Base-by-base conservation (phyloP, 2,329 filamentous ascomycete species). In the Dissoconium aciculare region DNA sequence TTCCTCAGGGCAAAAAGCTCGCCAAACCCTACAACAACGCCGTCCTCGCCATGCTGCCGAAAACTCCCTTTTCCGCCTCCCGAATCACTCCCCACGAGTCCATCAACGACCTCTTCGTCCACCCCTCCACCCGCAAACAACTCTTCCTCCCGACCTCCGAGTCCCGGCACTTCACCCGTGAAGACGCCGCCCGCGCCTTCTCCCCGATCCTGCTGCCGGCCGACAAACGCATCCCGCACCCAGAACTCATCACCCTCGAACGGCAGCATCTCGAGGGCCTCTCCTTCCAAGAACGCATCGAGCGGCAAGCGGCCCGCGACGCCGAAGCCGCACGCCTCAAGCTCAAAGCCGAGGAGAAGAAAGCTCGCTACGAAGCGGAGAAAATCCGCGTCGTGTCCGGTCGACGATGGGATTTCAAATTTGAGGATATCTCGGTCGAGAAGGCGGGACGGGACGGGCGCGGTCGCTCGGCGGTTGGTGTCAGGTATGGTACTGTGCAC, bases 11-110 rank as follows among this genome's bases (percentile, higher is more conserved):
- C 34, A 84, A 87, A 62, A 67, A 64, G 37, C 59, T 92, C 21
- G 84, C 84, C 3, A 66, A 61, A 15, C 76, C 81, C 9, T 94
- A 94, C 54, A 67, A 77, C 14, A 68, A 69, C 34, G 80, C 83
- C 8, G 66, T 95, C 14, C 64, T 82, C 44, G 58, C 62, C 17
- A 92, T 94, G 84, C 62, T 95, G 4, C 84, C 83, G 3, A 67
- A 66, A 32, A 80, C 72, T n/a, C 58, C 59, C 3, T 57, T 64
- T 37, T 47, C 51, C 27, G 38, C 52, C 15, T 34, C 46, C 15
- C 54, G 55, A 5, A 57, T 58, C 15, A 40, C 47, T 2, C 49
- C 52, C 5, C 71, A 76, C 47, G 72, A 77, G 52, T 58, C 66
- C 14, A 73, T 76, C 48, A 76, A 76, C 45, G 72, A 76, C 45